Conservation (phyloP, 768 basidiomycete species). For the Xerocomellus chrysenteron region DNA sequence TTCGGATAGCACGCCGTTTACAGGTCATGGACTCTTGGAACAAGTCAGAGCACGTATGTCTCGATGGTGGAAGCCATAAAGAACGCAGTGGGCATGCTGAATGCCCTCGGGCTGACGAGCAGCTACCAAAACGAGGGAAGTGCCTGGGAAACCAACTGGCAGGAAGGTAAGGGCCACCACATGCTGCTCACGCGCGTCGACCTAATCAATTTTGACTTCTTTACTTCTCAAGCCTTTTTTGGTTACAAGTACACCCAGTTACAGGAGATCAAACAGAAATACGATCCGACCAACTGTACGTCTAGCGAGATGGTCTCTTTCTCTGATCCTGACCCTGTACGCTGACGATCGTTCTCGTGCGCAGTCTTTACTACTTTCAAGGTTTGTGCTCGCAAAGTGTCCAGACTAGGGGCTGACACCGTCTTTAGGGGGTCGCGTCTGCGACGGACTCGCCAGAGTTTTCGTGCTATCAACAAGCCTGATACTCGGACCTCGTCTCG, state of each 20-base stretch:
- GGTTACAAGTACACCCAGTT: conserved; percentile 15
- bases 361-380: conserved; percentile 18
- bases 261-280: conserved; percentile 12
- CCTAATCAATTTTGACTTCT: neutral
- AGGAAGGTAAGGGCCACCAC: conserved; percentile 1
- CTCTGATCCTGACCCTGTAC: neutral
- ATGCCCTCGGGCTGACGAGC: conserved; percentile 9
- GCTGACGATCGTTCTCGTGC: neutral
- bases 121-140: conserved; percentile 23
- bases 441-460: neutral
- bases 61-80: neutral
- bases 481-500: neutral
- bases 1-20: neutral
- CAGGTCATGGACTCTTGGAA: conserved; percentile 16
- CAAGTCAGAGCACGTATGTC: neutral
- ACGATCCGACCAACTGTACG: conserved; percentile 14
- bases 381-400: neutral
- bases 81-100: conserved; percentile 4
- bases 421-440: conserved; percentile 5
- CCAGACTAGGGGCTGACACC: neutral
- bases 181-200: neutral
- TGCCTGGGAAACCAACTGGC: conserved; percentile 13
- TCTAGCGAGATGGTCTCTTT: neutral
- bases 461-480: conserved; percentile 1
- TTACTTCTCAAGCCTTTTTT: conserved; percentile 10